These are phyloP conservation scores for Candida ortonii DNA, from an alignment of 805 yeast species.

Conservation along the genomic window DNA sequence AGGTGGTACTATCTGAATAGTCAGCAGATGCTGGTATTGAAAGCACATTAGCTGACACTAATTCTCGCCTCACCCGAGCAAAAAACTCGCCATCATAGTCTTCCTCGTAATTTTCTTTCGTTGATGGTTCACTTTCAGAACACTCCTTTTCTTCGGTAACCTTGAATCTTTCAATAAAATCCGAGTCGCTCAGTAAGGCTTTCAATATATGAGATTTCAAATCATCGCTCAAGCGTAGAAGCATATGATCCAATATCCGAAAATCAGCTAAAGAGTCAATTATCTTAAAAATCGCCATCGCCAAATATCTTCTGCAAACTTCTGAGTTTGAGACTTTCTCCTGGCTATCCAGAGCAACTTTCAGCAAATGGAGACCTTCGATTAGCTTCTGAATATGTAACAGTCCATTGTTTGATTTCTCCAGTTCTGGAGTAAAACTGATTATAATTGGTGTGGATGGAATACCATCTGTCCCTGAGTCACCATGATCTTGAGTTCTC, in stretches of 20 bases:
- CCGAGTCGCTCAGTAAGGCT: slow-evolving; percentile 20
- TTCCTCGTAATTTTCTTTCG: not conserved
- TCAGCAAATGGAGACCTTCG: slow-evolving; percentile 18
- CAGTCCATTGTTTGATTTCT: slow-evolving; percentile 2
- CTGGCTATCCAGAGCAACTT: slow-evolving; percentile 18
- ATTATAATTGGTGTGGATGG: slow-evolving; percentile 1
- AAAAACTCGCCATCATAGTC: slow-evolving; percentile 3
- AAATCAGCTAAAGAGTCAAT: slow-evolving; percentile 16
- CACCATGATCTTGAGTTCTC: not conserved
- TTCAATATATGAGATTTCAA: slow-evolving; percentile 20
- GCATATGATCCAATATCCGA: slow-evolving; percentile 4
- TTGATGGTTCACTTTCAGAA: not conserved
- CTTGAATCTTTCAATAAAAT: slow-evolving; percentile 13
- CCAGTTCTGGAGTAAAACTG: slow-evolving; percentile 5
- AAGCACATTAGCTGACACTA: not conserved
- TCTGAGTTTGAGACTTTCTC: slow-evolving; percentile 8
- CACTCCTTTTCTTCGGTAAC: not conserved
- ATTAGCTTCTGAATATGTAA: slow-evolving; percentile 8
- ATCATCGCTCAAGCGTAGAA: slow-evolving; percentile 13
- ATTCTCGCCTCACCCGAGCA: slow-evolving; percentile 1
- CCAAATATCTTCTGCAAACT: slow-evolving; percentile 14
- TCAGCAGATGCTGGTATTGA: slow-evolving; percentile 3
- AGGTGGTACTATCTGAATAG: no score
- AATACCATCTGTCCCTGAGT: not conserved
- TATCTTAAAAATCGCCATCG: slow-evolving; percentile 14